Evolutionary conservation across 2,329 filamentous ascomycete species (phyloP).

Genomic region (Aspergillus vadensis): DNA sequence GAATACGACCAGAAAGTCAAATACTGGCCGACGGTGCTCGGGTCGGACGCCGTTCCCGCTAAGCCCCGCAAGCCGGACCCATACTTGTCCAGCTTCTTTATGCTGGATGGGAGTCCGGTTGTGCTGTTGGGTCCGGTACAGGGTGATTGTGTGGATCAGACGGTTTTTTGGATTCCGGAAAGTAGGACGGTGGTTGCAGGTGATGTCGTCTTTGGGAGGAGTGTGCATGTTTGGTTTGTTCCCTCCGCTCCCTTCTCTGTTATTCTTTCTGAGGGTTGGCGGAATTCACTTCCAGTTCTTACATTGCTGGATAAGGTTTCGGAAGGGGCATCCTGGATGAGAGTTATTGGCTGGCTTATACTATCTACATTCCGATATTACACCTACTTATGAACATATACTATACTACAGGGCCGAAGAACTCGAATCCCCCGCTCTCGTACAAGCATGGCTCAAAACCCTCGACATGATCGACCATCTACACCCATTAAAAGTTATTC

Average conservation of each 20-base stretch:
- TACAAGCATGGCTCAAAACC: conserved; percentile 29
- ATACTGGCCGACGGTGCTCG: conserved; percentile 34
- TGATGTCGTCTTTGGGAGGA: conserved; percentile 34
- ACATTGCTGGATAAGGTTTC: no score
- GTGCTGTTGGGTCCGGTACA: conserved; percentile 35
- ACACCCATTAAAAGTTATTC: conserved; percentile 31
- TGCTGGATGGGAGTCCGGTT: conserved; percentile 31
- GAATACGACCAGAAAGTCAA: conserved; percentile 38
- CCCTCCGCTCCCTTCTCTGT: background rate
- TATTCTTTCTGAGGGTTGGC: no score
- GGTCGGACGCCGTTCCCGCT: conserved; percentile 30
- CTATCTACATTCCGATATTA: no score
- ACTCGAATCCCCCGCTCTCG: conserved; percentile 30
- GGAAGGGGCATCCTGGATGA: no score
- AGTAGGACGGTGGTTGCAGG: conserved; percentile 33
- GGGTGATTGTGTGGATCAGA: conserved; percentile 35
- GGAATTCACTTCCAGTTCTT: no score
- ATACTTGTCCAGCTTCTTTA: conserved; percentile 33
- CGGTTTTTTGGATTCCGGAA: conserved; percentile 33
- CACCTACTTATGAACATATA: no score
- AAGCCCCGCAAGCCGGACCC: conserved; percentile 29
- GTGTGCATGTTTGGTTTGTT: conserved; percentile 33
- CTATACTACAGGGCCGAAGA: conserved; percentile 31
- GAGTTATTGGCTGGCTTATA: no score
- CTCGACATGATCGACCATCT: conserved; percentile 31